Base-by-base conservation (phyloP, 2,329 filamentous ascomycete genomes). In the Penicillium sp. region DNA sequence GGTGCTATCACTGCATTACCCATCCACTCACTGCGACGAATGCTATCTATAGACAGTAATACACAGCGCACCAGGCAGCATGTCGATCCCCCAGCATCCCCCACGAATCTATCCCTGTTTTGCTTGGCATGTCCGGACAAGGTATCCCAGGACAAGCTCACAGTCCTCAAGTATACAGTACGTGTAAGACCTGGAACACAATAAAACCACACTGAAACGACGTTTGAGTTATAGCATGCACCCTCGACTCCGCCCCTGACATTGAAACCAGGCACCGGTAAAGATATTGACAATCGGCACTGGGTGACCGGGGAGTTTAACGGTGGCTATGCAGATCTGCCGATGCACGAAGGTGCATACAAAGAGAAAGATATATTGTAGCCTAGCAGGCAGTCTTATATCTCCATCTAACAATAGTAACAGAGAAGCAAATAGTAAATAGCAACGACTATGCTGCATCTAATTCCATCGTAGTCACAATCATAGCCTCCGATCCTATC, bases 311-410 rank as follows among this genome's bases (percentile, higher is more conserved):
- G 48, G 48, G 34, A 31, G 13, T 52, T 52, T 13, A 55, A 40
- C 40, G 48, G 48, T 45, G 53, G 53, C 53, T 55, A 55, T 55
- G 53, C 53, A 55, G 40, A 40, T 50, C 44, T 55, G 46, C 40
- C 34, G 40, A 52, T 18, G 26, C 26, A 29, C 26, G 9, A 29
- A 50, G 31, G 11, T 24, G 44, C 45, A 49, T 34, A 26, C 9
- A 14, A 8, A 20, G 22, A 24, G 22, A 40, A 14, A 34, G 20
- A 42, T 55, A 42, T 46, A 6, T 46, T 35, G 48, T 52, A 55
- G 53, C 53, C 53, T 52, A 43, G 34, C 42, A 52, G 53, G 53
- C 48, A 52, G 42, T 40, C 40, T 55, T 13, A 40, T 46, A 55
- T 31, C 4, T n/a, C 2, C 2, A 43, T 54, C 53, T 37, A 52